Percentiles rank a stretch among this genome's conserved stretches.
Evolutionary conservation across 306 rosid species (phyloP).

Genomic region (Vachellia pachyceras): DNA sequence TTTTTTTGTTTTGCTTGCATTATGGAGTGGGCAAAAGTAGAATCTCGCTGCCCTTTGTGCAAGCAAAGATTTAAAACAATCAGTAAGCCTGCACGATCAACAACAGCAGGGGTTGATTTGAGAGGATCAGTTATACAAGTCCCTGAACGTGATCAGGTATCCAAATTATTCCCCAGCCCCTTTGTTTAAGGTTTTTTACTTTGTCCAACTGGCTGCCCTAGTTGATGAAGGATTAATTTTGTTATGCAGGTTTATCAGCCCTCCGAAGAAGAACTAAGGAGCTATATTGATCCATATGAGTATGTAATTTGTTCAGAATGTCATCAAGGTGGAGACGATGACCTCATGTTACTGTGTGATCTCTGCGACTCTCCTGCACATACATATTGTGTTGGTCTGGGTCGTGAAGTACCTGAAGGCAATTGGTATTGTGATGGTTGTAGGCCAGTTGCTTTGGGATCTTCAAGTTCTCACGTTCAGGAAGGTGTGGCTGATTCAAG

Average conservation of each 20-base stretch:
- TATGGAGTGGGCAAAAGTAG: slow-evolving; percentile 99
- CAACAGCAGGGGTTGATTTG: slow-evolving; percentile 62
- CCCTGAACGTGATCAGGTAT: slow-evolving; percentile 98
- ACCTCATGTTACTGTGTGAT: slow-evolving; percentile 94
- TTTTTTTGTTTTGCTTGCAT: slow-evolving; percentile 92
- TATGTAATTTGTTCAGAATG: slow-evolving; percentile 89
- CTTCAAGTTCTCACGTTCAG: slow-evolving; percentile 74
- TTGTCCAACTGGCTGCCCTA: slow-evolving; percentile 28
- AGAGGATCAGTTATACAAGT: slow-evolving; percentile 73
- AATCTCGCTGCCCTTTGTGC: slow-evolving; percentile 97
- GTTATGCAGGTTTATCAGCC: slow-evolving; percentile 90
- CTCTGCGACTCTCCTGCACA: slow-evolving; percentile 97
- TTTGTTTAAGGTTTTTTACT: slow-evolving; percentile 27
- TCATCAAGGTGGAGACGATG: slow-evolving; percentile 95
- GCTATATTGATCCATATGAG: slow-evolving; percentile 95
- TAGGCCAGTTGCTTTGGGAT: slow-evolving; percentile 79
- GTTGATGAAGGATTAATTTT: slow-evolving; percentile 32
- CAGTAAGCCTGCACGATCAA: slow-evolving; percentile 71
- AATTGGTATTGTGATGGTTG: slow-evolving; percentile 97
- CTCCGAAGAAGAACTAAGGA: slow-evolving; percentile 96
- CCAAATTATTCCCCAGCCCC: slow-evolving; percentile 17
- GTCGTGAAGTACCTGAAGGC: slow-evolving; percentile 88
- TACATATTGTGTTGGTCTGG: slow-evolving; percentile 96
- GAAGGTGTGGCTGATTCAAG: slow-evolving; percentile 61
- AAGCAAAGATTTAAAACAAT: slow-evolving; percentile 94